Evolutionary conservation across 1,139 yeast species (phyloP).

Genomic region (Kodamaea suecica): DNA sequence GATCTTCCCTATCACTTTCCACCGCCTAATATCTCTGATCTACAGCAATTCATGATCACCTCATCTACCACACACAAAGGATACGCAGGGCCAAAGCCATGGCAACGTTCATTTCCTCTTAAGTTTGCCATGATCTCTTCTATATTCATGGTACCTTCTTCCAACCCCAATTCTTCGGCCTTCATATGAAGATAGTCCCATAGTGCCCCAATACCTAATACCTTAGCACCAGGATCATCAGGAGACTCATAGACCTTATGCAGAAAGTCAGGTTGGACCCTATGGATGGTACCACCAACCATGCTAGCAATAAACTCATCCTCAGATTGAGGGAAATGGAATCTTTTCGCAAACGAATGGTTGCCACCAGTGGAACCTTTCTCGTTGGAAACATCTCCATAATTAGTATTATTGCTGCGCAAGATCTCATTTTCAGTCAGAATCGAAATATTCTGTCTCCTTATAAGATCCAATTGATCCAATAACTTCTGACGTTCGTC

Average conservation of each 20-base stretch:
- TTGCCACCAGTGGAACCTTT: background rate
- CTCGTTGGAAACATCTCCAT: background rate
- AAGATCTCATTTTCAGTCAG: conserved; percentile 59
- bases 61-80: conserved; percentile 47
- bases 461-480: conserved; percentile 53
- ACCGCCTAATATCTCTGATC: too few species aligned
- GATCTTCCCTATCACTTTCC: too few species aligned
- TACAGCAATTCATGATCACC: conserved; percentile 18
- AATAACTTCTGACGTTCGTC: conserved; percentile 50
- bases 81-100: conserved; percentile 84
- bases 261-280: conserved; percentile 18
- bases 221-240: conserved; percentile 36
- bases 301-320: conserved; percentile 33
- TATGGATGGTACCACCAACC: conserved; percentile 21
- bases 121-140: conserved; percentile 54
- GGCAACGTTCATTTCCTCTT: conserved; percentile 70
- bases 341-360: conserved; percentile 14
- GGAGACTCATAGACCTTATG: conserved; percentile 37
- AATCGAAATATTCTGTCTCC: conserved; percentile 52
- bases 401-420: conserved; percentile 6
- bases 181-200: conserved; percentile 70
- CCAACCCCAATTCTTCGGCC: conserved; percentile 43
- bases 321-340: conserved; percentile 38
- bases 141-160: conserved; percentile 52
- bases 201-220: conserved; percentile 72